Evolutionary conservation across 73 alveolate genomes (phyloP), one percentile per base, ranked within the genome.

Genomic region (Durusdinium trenchii): DNA sequence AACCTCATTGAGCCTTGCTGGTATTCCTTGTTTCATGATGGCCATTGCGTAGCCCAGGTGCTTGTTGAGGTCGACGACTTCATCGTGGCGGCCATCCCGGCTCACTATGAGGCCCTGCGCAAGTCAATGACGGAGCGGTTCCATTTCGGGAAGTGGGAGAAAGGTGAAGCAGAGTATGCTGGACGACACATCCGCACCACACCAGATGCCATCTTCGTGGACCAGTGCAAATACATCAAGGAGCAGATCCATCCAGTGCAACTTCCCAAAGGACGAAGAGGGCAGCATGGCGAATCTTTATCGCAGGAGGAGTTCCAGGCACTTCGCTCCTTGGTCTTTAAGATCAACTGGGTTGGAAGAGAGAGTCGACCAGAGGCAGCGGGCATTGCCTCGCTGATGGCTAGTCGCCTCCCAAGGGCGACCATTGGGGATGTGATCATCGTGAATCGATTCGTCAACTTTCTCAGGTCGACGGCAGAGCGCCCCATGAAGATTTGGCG

Each of bases 61-160:
- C 84, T 51, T 0, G 26, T 86, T 36, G 62, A 51, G 84, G 95
- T 86, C n/a, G 95, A 50, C 61, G 93, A 82, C 73, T 50, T 82
- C 73, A 82, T 82, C 93, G 43, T 67, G 82, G 12, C 82, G 10
- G 36, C 45, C 7, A 30, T 67, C 12, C 40, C 82, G n/a, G 14
- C 45, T 7, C 16, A 67, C 10, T 42, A 67, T 7, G 10, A 23
- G 30, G 82, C 46, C 30, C 43, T n/a, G n/a, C n/a, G n/a, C n/a
- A n/a, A n/a, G n/a, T n/a, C n/a, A n/a, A n/a, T 30, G 14, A 67
- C 82, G 40, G 30, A n/a, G 30, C 82, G 43, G 16, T 54, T 54
- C 64, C 82, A n/a, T 0, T n/a, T n/a, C n/a, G n/a, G n/a, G n/a
- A n/a, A n/a, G n/a, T n/a, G n/a, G n/a, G n/a, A n/a, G n/a, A n/a